phyloP scores from a whole-genome alignment of 176 grass and related monocot species.

The Elymus sibiricus region DNA sequence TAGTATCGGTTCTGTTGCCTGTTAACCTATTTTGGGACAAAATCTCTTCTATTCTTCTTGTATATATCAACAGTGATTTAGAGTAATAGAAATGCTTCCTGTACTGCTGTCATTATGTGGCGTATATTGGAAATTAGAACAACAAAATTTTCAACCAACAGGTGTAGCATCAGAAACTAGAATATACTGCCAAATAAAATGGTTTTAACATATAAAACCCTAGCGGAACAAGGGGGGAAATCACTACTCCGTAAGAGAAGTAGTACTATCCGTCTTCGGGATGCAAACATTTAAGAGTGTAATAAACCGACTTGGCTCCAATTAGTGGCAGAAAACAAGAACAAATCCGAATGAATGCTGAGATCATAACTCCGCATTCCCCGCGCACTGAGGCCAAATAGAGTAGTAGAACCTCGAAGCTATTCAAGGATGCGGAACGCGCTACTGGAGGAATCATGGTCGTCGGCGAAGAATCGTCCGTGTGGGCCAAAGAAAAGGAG shows the following conservation, averaged over 20 bases:
- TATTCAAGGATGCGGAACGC: background rate
- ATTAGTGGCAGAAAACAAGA: background rate
- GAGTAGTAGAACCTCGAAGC: background rate
- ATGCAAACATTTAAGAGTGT: background rate
- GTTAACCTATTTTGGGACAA: background rate
- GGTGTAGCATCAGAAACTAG: background rate
- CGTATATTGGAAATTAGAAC: background rate
- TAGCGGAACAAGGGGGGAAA: background rate
- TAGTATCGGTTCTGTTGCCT: background rate
- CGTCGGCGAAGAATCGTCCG: background rate
- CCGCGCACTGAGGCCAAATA: background rate
- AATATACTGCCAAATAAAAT: background rate
- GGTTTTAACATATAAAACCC: background rate
- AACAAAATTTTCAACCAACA: background rate
- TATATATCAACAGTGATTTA: background rate
- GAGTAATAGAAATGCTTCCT: too few relatives aligned
- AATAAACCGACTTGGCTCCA: background rate
- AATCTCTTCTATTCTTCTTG: background rate
- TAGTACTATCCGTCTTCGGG: background rate
- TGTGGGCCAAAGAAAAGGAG: background rate
- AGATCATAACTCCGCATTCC: background rate
- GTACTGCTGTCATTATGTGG: background rate
- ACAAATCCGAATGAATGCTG: background rate
- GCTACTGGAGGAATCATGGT: background rate
- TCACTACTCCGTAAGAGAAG: background rate